phyloP scores from a whole-genome alignment of 192 early-diverging fungal genomes.

The Thamnidium elegans region DNA sequence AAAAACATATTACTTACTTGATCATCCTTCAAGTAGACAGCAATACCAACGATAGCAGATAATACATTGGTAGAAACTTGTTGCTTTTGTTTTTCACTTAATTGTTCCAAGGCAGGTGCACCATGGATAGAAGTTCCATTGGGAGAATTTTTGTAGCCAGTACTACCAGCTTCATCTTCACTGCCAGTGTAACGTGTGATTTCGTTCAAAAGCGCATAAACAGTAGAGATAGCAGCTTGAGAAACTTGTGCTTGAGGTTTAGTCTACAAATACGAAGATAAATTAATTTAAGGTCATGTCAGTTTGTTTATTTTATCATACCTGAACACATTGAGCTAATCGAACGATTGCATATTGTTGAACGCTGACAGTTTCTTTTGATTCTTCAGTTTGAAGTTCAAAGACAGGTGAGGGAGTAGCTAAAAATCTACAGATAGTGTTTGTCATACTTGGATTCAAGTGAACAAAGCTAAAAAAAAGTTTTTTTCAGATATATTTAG shows the following conservation, averaged over 20 bases:
- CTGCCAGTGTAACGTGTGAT: slow-evolving; percentile 29
- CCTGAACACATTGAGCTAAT: slow-evolving; percentile 50
- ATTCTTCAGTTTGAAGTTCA: slow-evolving; percentile 34
- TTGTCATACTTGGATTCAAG: slow-evolving; percentile 39
- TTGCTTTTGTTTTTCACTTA: slow-evolving; percentile 39
- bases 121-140: slow-evolving; percentile 5
- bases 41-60: slow-evolving; percentile 52
- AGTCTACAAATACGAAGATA: slow-evolving; percentile 7
- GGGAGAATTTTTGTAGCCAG: slow-evolving; percentile 2
- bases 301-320: neutral
- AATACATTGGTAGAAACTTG: slow-evolving; percentile 53
- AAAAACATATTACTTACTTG: slow-evolving; percentile 32
- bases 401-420: slow-evolving; percentile 54
- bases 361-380: slow-evolving; percentile 25
- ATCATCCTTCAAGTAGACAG: slow-evolving; percentile 51
- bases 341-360: slow-evolving; percentile 48
- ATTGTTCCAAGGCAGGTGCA: slow-evolving; percentile 22
- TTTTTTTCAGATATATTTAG: no score
- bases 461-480: slow-evolving; percentile 25
- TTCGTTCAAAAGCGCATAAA: slow-evolving; percentile 40
- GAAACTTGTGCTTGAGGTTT: slow-evolving; percentile 25
- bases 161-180: neutral
- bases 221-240: slow-evolving; percentile 33
- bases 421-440: slow-evolving; percentile 48
- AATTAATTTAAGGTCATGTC: neutral